Evolutionary conservation across 2,329 filamentous ascomycete genomes (phyloP), one percentile per base, ranked within the genome.

Genomic region (Raffaelea deltoideospora): DNA sequence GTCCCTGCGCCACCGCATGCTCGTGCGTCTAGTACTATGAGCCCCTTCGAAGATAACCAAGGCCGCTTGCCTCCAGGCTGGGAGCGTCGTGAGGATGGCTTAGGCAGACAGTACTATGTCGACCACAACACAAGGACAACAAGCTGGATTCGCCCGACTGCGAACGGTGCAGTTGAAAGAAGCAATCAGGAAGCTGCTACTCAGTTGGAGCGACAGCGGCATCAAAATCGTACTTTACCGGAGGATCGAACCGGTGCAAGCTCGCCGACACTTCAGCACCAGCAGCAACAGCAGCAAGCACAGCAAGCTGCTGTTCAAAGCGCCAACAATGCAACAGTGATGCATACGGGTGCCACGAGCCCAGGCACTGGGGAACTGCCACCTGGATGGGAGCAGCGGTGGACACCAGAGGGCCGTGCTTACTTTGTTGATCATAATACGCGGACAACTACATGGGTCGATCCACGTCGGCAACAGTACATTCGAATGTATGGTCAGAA

Each of bases 371-470:
- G 90, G 43, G 90, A 98, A 59, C 75, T 98, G 41, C 90, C 90
- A 28, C 79, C 88, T 17, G 84, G 88, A 21, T 98, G 90, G 90
- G 90, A 98, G 59, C 86, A 95, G 57, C 72, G 90, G 48, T 87
- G 84, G 59, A 98, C 90, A 0, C 88, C 90, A 0, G 90, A 98
- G 64, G 87, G 88, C 21, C 76, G 90, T 35, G 72, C 88, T 9
- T 98, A 98, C 60, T 98, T 95, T 58, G 90, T 98, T 34, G 90
- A 98, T 55, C 90, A 98, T 60, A 98, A 96, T 55, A 96, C 90
- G 10, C 76, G 90, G 45, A 96, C 90, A 2, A 98, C 90, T 0
- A 96, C 90, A 1, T 98, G 90, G 90, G 90, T 98, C 14, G 90
- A 98, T 55, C 90, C 90, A 22, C 78, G 90, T 48, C 79, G 90